Base-by-base conservation (phyloP, 176 grass and related monocot species). In the Aegilops tauschii region DNA sequence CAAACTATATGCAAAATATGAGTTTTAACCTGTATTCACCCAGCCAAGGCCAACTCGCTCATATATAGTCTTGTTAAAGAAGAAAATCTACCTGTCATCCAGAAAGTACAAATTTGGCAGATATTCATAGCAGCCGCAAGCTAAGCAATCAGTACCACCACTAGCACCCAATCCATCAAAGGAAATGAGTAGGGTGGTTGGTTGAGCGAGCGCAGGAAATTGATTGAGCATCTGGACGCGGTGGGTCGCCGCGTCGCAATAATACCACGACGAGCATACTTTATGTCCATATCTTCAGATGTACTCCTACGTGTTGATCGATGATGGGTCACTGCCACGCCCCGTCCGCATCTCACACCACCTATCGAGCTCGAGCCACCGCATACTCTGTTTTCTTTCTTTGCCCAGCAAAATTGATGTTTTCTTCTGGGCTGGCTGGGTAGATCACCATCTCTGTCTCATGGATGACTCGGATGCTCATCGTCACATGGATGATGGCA, bases 171-270 rank as follows among this genome's bases (percentile, higher is more conserved):
- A 59, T 59, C 18, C 7, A 59, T 20, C 6, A 3, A 21, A 21
- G 18, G 12, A 36, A 36, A 36, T 44, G 69, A 73, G 69, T 13
- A 72, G 34, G 10, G 36, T 14, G 12, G 70, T 45, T 73, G 70
- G 14, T 7, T 25, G 45, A 47, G 71, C 27, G 56, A 59, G 40
- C 14, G 72, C 72, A 49, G 6, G 42, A 75, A 50, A 75, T 29
- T 17, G 42, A 74, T 74, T 74, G 71, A 14, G 72, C 72, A 50
- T 75, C 72, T 75, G 42, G 42, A 75, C 72, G 72, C 72, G 72
- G 72, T 49, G 72, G 72, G 42, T 49, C 42, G 42, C 40, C 42
- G 42, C 23, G 13, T 47, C 23, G 42, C 72, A 30, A 49, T 75
- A 75, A 50, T 75, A 8, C 21, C 70, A n/a, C 37, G 5, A 45